A percentile compares a stretch with the other conserved stretches of the same genome.
Evolutionary conservation across 2,329 filamentous ascomycete genomes (phyloP).

Genomic region (Epichloe sibirici): DNA sequence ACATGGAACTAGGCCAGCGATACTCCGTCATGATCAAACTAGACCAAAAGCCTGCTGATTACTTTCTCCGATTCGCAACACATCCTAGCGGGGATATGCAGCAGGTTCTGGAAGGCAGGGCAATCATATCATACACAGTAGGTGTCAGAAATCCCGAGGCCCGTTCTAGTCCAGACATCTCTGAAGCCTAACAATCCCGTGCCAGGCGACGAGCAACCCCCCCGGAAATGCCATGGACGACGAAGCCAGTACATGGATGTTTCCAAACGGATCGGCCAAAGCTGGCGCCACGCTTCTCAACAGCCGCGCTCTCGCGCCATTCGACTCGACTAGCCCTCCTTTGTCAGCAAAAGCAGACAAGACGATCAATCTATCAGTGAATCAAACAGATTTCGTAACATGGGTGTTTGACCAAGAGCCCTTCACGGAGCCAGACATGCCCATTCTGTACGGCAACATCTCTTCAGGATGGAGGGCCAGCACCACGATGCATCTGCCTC

Average conservation of each 20-base stretch:
- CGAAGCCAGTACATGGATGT: not conserved
- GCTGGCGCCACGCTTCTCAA: not conserved
- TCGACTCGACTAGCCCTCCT: not conserved
- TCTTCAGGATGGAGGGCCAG: slow-evolving; percentile 3
- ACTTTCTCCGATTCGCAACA: slow-evolving; percentile 2
- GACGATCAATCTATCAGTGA: not conserved
- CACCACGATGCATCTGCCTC: slow-evolving; percentile 3
- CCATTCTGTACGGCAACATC: not conserved
- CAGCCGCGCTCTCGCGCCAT: not conserved
- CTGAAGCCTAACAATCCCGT: too few relatives aligned
- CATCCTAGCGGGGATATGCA: slow-evolving; percentile 3
- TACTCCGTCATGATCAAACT: slow-evolving; percentile 5
- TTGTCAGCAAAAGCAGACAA: not conserved
- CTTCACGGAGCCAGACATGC: slow-evolving; percentile 1
- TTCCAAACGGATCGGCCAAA: slow-evolving; percentile 1
- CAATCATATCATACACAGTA: slow-evolving; percentile 1
- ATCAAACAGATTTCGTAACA: slow-evolving; percentile 1
- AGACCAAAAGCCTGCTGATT: slow-evolving; percentile 3
- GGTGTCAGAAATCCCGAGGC: not conserved
- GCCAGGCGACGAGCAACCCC: too few relatives aligned
- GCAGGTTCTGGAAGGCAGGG: slow-evolving; percentile 1
- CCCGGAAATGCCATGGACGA: not conserved
- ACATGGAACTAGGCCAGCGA: slow-evolving; percentile 2
- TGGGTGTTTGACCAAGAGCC: slow-evolving; percentile 1
- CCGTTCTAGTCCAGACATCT: too few relatives aligned